A percentile compares a stretch with the other conserved stretches of the same genome.
Evolutionary conservation across 306 rosid species (phyloP).

Genomic region (Casuarina cunninghamiana): DNA sequence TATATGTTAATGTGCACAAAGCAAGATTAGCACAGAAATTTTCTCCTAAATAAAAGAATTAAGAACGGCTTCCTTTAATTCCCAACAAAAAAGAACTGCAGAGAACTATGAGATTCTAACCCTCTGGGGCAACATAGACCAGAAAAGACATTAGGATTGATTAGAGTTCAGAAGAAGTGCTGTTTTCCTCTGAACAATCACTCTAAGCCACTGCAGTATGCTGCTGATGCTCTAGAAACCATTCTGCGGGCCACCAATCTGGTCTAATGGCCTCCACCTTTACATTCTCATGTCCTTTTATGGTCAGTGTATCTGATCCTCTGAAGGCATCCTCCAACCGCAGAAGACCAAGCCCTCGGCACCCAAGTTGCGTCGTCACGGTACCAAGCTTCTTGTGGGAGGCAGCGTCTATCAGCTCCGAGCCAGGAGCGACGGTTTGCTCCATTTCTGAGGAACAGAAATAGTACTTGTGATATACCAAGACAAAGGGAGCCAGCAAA

Average conservation of each 20-base stretch:
- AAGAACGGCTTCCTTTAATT: background rate
- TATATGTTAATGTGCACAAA: background rate
- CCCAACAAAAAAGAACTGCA: background rate
- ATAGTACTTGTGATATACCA: conserved; percentile 8
- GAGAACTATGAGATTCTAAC: too few species aligned
- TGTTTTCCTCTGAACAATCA: background rate
- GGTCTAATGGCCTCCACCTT: conserved; percentile 65
- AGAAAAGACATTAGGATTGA: background rate
- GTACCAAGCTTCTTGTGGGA: conserved; percentile 65
- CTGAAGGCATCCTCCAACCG: conserved; percentile 68
- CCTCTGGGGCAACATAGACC: too few species aligned
- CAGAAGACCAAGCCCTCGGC: conserved; percentile 75
- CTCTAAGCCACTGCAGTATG: conserved; percentile 30
- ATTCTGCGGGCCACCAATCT: conserved; percentile 56
- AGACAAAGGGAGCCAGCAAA: background rate
- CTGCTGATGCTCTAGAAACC: conserved; percentile 38
- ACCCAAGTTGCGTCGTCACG: conserved; percentile 64
- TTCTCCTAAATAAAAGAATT: background rate
- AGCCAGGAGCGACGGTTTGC: conserved; percentile 56
- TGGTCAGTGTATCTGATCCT: conserved; percentile 43
- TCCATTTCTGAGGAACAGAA: conserved; percentile 46
- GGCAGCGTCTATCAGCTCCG: conserved; percentile 47
- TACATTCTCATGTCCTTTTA: conserved; percentile 58
- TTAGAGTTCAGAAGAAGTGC: background rate
- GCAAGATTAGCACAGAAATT: background rate